A percentile compares a stretch with the other conserved stretches of the same genome.
These are phyloP conservation scores for Musa troglodytarum DNA, from an alignment of 176 grass and related monocot genomes.

Conservation along the genomic window DNA sequence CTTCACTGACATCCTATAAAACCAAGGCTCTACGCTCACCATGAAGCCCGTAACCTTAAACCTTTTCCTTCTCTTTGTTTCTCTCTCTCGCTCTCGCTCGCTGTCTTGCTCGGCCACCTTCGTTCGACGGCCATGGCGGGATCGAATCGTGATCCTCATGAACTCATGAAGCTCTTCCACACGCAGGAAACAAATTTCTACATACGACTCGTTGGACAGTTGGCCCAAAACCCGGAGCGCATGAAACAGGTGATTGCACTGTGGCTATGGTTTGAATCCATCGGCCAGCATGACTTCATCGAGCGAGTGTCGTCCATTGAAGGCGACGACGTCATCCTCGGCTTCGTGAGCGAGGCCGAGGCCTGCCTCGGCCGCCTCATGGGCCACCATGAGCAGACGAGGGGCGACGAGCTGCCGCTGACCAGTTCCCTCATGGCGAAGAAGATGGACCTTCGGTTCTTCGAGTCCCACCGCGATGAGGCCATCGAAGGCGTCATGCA, in stretches of 20 bases:
- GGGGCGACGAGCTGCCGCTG: constrained; percentile 25
- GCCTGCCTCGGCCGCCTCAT: constrained; percentile 43
- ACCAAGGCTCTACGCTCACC: no score
- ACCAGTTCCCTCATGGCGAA: constrained; percentile 38
- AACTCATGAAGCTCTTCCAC: constrained; percentile 37
- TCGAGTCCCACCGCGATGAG: constrained; percentile 26
- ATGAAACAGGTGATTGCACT: constrained; percentile 54
- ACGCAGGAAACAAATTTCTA: constrained; percentile 29
- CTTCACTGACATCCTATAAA: no score
- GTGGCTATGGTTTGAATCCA: constrained; percentile 56
- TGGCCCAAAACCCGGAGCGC: constrained; percentile 20
- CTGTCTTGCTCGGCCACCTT: no score
- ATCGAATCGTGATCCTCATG: background rate
- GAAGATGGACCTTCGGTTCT: constrained; percentile 34
- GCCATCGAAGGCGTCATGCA: constrained; percentile 8
- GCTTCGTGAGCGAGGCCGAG: constrained; percentile 42
- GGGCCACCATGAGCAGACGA: background rate
- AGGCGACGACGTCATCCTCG: constrained; percentile 26
- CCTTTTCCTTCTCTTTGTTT: no score
- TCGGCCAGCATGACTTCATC: constrained; percentile 38
- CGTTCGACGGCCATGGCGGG: constrained; percentile 23
- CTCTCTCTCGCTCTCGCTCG: no score
- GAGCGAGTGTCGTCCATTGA: constrained; percentile 21
- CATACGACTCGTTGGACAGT: constrained; percentile 29
- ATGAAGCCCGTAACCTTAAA: no score